Base-by-base conservation (phyloP, 495 filamentous ascomycete species). In the Penicillium arizonense region DNA sequence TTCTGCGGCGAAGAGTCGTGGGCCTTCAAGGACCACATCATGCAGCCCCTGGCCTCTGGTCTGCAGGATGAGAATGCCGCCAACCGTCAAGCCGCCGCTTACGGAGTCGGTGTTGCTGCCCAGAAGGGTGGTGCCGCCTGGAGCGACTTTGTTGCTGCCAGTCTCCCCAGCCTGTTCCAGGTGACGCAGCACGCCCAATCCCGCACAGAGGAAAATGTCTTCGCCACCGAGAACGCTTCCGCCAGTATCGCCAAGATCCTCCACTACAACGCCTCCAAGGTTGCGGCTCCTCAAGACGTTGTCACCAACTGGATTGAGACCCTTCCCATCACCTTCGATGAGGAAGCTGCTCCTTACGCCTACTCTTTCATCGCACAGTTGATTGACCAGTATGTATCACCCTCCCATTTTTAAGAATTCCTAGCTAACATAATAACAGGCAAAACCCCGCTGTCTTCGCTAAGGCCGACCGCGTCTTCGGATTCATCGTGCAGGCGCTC, bases 151-250 rank as follows among this genome's bases (percentile, higher is more conserved):
- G 81, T 90, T 13, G 86, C 84, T 10, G 87, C 85, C 26, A 83
- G 87, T 44, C 76, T 97, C 34, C 87, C 87, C 26, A 83, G 82
- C 45, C 77, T 99, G 35, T 96, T 99, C 76, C 81, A 87, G 61
- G 88, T 87, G 44, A 89, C 88, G 30, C 86, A 87, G 62, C 78
- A 89, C 46, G 84, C 86, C 0, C 83, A 91, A 57, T 88, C 92
- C 4, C 83, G 94, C 51, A 83, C 82, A 20, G 95, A 97, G 50
- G 95, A 99, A 62, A 89, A 97, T 62, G 88, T 97, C 1, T 99
- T 93, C 73, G 95, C 95, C 0, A 97, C 90, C 8, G 95, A 99
- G 72, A 99, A 99, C 67, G 94, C 95, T 5, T 96, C 91, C 54
- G 93, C 95, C 30, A 90, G 88, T 64, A 95, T 99, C 66, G 94